These are phyloP conservation scores for Ceratobasidium theobromae DNA, from an alignment of 1,284 basidiomycete species.

Conservation along the genomic window DNA sequence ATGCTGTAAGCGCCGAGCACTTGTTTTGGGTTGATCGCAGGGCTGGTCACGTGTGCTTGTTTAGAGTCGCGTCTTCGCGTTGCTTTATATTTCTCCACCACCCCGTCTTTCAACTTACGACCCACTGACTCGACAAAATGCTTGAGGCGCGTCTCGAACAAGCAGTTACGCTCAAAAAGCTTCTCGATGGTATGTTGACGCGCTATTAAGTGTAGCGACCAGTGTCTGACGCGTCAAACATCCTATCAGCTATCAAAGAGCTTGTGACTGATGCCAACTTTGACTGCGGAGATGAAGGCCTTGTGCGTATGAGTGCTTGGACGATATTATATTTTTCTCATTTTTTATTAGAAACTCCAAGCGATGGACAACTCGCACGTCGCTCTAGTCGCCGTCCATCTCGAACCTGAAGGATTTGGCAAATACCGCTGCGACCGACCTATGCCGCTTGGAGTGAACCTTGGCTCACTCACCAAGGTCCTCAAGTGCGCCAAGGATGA, in stretches of 20 bases:
- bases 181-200: conserved; percentile 76
- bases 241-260: conserved; percentile 84
- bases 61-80: conserved; percentile 20
- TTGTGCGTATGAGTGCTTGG: conserved; percentile 56
- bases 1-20: too few relatives aligned
- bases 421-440: conserved; percentile 94
- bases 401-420: conserved; percentile 78
- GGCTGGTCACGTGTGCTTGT: conserved; percentile 23
- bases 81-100: background rate
- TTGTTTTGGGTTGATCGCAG: background rate
- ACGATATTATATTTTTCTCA: background rate
- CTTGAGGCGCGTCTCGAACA: conserved; percentile 87
- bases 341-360: conserved; percentile 68
- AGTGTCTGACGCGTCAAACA: conserved; percentile 6
- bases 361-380: conserved; percentile 99
- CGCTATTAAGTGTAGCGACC: conserved; percentile 28
- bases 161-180: conserved; percentile 80
- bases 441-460: conserved; percentile 90
- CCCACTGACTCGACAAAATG: conserved; percentile 53
- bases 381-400: conserved; percentile 85
- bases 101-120: background rate
- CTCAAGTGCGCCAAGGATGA: conserved; percentile 97
- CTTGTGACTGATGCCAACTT: conserved; percentile 98
- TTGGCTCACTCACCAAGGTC: conserved; percentile 90
- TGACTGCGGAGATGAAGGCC: conserved; percentile 94